Percentiles rank a stretch among this genome's conserved stretches.
Conservation (phyloP, 495 filamentous ascomycete species). For the Lasiosphaeria ovina region DNA sequence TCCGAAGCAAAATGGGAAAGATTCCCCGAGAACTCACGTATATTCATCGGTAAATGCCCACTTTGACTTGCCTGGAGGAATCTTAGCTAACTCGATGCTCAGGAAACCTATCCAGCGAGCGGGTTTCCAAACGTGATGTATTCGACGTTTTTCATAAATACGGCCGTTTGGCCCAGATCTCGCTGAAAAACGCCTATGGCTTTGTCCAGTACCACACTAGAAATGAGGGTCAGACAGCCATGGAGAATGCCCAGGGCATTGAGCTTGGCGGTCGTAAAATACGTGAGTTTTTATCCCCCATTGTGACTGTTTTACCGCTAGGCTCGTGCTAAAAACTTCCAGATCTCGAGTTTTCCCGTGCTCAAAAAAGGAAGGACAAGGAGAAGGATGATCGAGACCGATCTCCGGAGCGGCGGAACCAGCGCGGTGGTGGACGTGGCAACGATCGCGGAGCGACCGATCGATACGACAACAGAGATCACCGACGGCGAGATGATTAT, state of each 20-base stretch:
- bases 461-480: slow-evolving; percentile 43
- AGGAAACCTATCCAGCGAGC: slow-evolving; percentile 93
- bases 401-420: slow-evolving; percentile 31
- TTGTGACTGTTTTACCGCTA: slow-evolving; percentile 1
- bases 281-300: slow-evolving; percentile 60
- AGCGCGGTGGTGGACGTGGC: slow-evolving; percentile 8
- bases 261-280: slow-evolving; percentile 82
- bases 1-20: slow-evolving; percentile 70
- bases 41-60: slow-evolving; percentile 81
- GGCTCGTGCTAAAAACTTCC: slow-evolving; percentile 16
- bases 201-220: slow-evolving; percentile 91
- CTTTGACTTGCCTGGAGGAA: background rate
- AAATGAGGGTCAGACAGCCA: slow-evolving; percentile 66
- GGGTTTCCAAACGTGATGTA: slow-evolving; percentile 89
- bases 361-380: slow-evolving; percentile 70
- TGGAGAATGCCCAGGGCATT: slow-evolving; percentile 73
- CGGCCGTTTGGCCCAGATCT: slow-evolving; percentile 89
- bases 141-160: slow-evolving; percentile 86
- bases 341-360: slow-evolving; percentile 95
- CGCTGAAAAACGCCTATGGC: slow-evolving; percentile 94
- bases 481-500: slow-evolving; percentile 62
- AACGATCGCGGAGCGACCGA: slow-evolving; percentile 23
- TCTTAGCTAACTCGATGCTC: slow-evolving; percentile 7
- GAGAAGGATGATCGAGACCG: slow-evolving; percentile 48
- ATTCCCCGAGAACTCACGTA: slow-evolving; percentile 78